Conservation (phyloP, 108 stramenopile genomes). For the Skeletonema grethae region DNA sequence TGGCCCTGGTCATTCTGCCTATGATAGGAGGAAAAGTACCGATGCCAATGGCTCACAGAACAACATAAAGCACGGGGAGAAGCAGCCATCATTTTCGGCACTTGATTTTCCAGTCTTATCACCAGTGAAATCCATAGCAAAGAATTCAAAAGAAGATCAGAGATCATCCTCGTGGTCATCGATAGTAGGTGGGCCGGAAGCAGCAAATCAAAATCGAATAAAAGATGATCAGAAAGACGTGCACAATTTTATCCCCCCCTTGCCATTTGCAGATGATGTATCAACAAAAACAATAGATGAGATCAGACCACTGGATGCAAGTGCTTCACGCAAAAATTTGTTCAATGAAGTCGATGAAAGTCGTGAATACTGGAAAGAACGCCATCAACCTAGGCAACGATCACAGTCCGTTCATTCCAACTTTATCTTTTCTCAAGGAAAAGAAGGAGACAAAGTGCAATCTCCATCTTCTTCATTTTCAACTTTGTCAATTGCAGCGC, state of each 20-base stretch:
- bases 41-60: conserved; percentile 4
- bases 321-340: background rate
- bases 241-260: conserved; percentile 8
- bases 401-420: background rate
- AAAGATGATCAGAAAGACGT: background rate
- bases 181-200: background rate
- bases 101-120: conserved; percentile 23
- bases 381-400: background rate
- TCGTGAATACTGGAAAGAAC: background rate
- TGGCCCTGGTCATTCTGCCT: background rate
- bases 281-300: conserved; percentile 16
- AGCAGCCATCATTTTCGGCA: conserved; percentile 9
- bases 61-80: background rate
- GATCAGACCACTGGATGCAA: conserved; percentile 3
- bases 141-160: background rate
- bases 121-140: conserved; percentile 2
- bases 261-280: conserved; percentile 9
- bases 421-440: background rate
- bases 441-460: background rate
- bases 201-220: background rate
- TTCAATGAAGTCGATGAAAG: background rate
- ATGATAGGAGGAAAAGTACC: conserved; percentile 3
- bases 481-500: conserved; percentile 26
- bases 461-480: conserved; percentile 12
- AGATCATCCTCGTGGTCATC: conserved; percentile 19